phyloP scores from a whole-genome alignment of 768 basidiomycete genomes.

The Hygrocybe punicea region DNA sequence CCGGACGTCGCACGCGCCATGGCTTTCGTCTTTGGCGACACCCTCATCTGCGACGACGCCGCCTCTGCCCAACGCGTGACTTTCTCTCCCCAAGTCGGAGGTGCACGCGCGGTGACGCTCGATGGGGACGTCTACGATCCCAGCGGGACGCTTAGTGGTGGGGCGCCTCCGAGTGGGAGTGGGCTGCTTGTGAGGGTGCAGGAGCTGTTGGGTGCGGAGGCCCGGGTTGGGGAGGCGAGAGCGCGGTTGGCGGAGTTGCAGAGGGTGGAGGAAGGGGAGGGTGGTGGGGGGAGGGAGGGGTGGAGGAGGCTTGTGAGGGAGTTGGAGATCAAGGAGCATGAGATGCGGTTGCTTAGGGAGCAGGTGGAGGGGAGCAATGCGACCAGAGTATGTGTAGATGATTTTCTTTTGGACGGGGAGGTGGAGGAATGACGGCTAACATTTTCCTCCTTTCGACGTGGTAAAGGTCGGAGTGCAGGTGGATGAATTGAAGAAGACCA shows the following conservation, averaged over 20 bases:
- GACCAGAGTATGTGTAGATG: slow-evolving; percentile 67
- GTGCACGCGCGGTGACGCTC: slow-evolving; percentile 83
- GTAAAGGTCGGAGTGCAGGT: slow-evolving; percentile 76
- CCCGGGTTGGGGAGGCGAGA: slow-evolving; percentile 49
- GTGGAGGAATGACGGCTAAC: neutral
- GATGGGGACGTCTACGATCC: slow-evolving; percentile 97
- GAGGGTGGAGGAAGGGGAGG: slow-evolving; percentile 59
- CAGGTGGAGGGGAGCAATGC: slow-evolving; percentile 90
- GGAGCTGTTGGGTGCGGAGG: slow-evolving; percentile 69
- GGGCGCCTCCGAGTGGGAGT: slow-evolving; percentile 73
- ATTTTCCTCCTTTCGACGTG: neutral
- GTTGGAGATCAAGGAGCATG: slow-evolving; percentile 87
- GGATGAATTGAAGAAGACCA: slow-evolving; percentile 61
- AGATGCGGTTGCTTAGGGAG: slow-evolving; percentile 74
- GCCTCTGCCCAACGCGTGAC: slow-evolving; percentile 85
- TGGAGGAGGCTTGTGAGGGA: slow-evolving; percentile 65
- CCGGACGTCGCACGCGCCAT: slow-evolving; percentile 84
- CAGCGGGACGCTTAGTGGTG: slow-evolving; percentile 88
- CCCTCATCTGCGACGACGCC: slow-evolving; percentile 86
- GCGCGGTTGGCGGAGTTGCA: slow-evolving; percentile 49
- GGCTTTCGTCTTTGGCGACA: slow-evolving; percentile 90
- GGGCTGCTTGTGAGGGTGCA: slow-evolving; percentile 81
- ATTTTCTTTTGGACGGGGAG: neutral
- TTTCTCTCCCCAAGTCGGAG: slow-evolving; percentile 61
- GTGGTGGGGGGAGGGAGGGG: slow-evolving; percentile 50